Percentiles rank a stretch among this genome's conserved stretches.
phyloP scores from a whole-genome alignment of 164 flowering plant genomes.

The Liquidambar formosana region DNA sequence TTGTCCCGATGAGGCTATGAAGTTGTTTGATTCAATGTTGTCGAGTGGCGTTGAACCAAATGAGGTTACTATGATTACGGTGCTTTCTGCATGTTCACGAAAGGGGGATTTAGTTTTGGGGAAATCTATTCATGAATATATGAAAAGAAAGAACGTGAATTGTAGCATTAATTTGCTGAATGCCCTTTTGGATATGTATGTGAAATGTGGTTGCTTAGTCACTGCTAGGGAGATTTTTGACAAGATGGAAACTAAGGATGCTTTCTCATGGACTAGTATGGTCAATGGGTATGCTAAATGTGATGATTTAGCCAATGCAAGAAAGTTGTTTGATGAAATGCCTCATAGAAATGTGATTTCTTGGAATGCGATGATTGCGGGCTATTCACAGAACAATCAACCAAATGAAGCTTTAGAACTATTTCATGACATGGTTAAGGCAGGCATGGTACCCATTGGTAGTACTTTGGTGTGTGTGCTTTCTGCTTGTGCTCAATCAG shows the following conservation, averaged over 20 bases:
- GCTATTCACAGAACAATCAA: slow-evolving; percentile 61
- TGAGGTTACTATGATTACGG: slow-evolving; percentile 69
- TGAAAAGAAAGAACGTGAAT: slow-evolving; percentile 27
- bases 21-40: slow-evolving; percentile 47
- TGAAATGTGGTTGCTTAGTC: slow-evolving; percentile 61
- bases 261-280: slow-evolving; percentile 74
- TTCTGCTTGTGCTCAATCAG: slow-evolving; percentile 66
- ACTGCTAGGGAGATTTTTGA: slow-evolving; percentile 54
- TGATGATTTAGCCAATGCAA: slow-evolving; percentile 50
- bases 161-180: slow-evolving; percentile 50
- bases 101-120: slow-evolving; percentile 47
- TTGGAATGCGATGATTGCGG: slow-evolving; percentile 78
- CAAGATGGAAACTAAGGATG: slow-evolving; percentile 52
- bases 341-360: slow-evolving; percentile 65
- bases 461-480: slow-evolving; percentile 62
- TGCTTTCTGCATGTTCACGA: slow-evolving; percentile 59
- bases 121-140: slow-evolving; percentile 36
- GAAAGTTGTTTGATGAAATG: slow-evolving; percentile 53
- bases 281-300: slow-evolving; percentile 65
- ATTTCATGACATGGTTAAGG: slow-evolving; percentile 50
- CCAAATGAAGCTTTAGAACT: slow-evolving; percentile 57
- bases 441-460: slow-evolving; percentile 47
- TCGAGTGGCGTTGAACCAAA: slow-evolving; percentile 42
- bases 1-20: slow-evolving; percentile 42
- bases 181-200: slow-evolving; percentile 70